phyloP scores from a whole-genome alignment of 306 rosid species.

The Cotoneaster glaucophyllus region DNA sequence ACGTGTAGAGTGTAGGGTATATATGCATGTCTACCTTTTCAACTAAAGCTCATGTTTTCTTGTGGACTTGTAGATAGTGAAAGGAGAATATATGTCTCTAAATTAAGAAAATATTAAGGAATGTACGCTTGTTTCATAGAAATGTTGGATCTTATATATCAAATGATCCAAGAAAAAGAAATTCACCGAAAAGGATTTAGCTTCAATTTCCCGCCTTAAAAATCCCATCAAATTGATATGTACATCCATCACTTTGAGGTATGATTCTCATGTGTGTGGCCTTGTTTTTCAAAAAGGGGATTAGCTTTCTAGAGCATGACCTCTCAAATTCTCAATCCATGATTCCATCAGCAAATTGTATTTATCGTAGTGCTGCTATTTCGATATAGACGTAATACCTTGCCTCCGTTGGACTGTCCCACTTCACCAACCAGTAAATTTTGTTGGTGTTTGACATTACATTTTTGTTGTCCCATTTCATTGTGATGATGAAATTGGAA shows the following conservation, averaged over 20 bases:
- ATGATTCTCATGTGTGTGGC: slow-evolving; percentile 32
- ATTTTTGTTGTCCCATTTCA: slow-evolving; percentile 10
- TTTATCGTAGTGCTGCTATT: slow-evolving; percentile 25
- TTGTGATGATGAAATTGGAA: slow-evolving; percentile 7
- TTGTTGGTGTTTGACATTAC: background rate
- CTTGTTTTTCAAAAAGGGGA: slow-evolving; percentile 37
- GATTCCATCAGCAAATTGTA: slow-evolving; percentile 22
- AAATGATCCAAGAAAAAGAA: background rate
- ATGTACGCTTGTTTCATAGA: background rate
- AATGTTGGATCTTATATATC: no score
- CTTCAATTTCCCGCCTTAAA: slow-evolving; percentile 28
- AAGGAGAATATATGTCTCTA: slow-evolving; percentile 33
- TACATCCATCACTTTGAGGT: slow-evolving; percentile 9
- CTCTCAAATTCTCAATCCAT: slow-evolving; percentile 10
- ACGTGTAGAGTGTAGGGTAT: slow-evolving; percentile 24
- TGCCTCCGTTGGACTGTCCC: slow-evolving; percentile 33
- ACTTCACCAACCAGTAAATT: slow-evolving; percentile 44
- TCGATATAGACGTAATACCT: slow-evolving; percentile 54
- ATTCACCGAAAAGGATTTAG: background rate
- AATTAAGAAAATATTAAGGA: slow-evolving; percentile 23
- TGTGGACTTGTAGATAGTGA: slow-evolving; percentile 38
- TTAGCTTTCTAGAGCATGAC: slow-evolving; percentile 31
- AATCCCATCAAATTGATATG: slow-evolving; percentile 22
- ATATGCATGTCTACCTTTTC: slow-evolving; percentile 24
- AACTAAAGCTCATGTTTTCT: slow-evolving; percentile 21